A percentile compares a stretch with the other conserved stretches of the same genome.
Evolutionary conservation across 2,329 filamentous ascomycete species (phyloP).

Genomic region (Cladorrhinum sp.): DNA sequence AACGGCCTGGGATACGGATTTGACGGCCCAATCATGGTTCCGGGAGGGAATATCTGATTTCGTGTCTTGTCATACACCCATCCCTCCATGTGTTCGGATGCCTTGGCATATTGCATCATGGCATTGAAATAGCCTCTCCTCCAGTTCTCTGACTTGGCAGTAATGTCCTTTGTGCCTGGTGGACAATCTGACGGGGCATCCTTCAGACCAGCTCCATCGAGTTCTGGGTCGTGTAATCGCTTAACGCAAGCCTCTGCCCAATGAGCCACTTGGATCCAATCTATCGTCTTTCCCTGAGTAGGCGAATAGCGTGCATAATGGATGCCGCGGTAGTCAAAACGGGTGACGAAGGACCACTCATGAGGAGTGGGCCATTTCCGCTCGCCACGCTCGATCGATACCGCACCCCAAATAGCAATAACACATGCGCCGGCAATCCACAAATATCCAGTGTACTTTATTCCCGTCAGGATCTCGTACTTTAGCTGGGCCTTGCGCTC

Average conservation of each 20-base stretch:
- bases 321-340: constrained; percentile 65
- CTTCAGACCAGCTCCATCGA: constrained; percentile 65
- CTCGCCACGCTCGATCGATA: constrained; percentile 74
- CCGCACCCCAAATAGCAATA: constrained; percentile 59
- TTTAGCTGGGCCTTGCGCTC: constrained; percentile 69
- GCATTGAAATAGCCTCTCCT: constrained; percentile 79
- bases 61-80: constrained; percentile 69
- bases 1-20: constrained; percentile 77
- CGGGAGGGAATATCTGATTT: constrained; percentile 64
- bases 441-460: constrained; percentile 64
- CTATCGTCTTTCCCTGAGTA: constrained; percentile 48
- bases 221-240: constrained; percentile 64
- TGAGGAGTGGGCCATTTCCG: constrained; percentile 73
- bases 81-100: constrained; percentile 77
- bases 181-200: constrained; percentile 50
- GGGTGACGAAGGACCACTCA: constrained; percentile 73
- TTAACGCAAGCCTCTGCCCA: constrained; percentile 58
- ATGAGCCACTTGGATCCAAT: constrained; percentile 67
- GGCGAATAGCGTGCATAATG: constrained; percentile 56
- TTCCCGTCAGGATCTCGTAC: constrained; percentile 65
- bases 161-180: constrained; percentile 61
- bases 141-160: constrained; percentile 78
- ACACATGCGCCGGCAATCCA: constrained; percentile 62
- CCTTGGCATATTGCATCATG: constrained; percentile 71
- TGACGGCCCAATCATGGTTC: constrained; percentile 75